A percentile compares a stretch with the other conserved stretches of the same genome.
Evolutionary conservation across 192 early-diverging fungal genomes (phyloP).

Genomic region (Linnemannia hyalina): DNA sequence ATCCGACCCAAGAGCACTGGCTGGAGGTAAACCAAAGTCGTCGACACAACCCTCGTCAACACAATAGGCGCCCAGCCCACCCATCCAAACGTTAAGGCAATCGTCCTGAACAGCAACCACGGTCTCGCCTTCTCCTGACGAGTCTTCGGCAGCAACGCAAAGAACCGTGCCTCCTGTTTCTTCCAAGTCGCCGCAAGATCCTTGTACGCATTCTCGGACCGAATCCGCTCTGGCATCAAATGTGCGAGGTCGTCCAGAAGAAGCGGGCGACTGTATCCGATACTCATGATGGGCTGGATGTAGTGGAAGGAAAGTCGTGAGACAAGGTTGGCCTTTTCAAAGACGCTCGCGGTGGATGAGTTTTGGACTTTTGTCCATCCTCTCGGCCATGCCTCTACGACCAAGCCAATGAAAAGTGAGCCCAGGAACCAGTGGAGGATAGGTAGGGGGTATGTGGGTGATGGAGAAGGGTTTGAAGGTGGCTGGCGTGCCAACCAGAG

Average conservation of each 20-base stretch:
- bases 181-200: slow-evolving; percentile 20
- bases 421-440: slow-evolving; percentile 2
- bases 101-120: slow-evolving; percentile 30
- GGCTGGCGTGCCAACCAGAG: background rate
- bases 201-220: slow-evolving; percentile 23
- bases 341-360: slow-evolving; percentile 21
- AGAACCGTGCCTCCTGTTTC: background rate
- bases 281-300: slow-evolving; percentile 40
- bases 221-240: slow-evolving; percentile 40
- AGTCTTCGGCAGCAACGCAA: background rate
- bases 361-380: slow-evolving; percentile 28
- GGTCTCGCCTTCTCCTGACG: slow-evolving; percentile 10
- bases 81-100: slow-evolving; percentile 17
- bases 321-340: slow-evolving; percentile 44
- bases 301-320: slow-evolving; percentile 44
- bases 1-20: slow-evolving; percentile 34
- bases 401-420: slow-evolving; percentile 7
- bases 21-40: slow-evolving; percentile 30
- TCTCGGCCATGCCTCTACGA: slow-evolving; percentile 38
- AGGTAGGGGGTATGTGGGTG: background rate
- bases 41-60: slow-evolving; percentile 16
- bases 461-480: background rate
- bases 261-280: slow-evolving; percentile 29
- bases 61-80: slow-evolving; percentile 38
- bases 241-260: slow-evolving; percentile 14